phyloP scores from a whole-genome alignment of 345 rosid species.

The Iberis pinnata region DNA sequence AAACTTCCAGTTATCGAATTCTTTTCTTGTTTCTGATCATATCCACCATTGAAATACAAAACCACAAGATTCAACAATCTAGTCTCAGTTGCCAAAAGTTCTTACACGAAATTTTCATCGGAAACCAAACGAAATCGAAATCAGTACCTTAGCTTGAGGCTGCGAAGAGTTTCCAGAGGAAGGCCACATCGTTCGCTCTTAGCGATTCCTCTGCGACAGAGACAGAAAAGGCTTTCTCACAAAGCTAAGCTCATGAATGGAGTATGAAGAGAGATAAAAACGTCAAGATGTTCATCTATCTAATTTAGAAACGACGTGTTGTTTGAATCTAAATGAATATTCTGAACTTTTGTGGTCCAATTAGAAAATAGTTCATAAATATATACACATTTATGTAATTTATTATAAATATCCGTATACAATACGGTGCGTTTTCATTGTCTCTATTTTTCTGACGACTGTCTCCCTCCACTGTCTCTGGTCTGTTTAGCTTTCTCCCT shows the following conservation, averaged over 20 bases:
- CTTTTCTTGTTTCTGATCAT: constrained; percentile 44
- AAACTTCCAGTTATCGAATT: constrained; percentile 58
- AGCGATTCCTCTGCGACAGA: constrained; percentile 9
- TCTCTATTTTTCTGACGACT: neutral
- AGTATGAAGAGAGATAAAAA: constrained; percentile 18
- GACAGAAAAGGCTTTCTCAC: too few relatives aligned
- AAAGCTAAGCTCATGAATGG: constrained; percentile 3
- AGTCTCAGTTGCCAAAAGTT: neutral
- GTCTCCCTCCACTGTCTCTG: neutral
- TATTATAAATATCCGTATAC: neutral
- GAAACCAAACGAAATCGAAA: neutral
- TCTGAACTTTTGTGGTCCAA: neutral
- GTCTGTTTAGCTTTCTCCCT: constrained; percentile 1
- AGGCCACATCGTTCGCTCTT: constrained; percentile 18
- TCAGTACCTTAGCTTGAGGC: constrained; percentile 24
- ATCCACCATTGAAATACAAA: constrained; percentile 16
- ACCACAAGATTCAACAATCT: neutral
- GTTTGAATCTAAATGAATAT: neutral
- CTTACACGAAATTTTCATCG: neutral
- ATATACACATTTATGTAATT: neutral
- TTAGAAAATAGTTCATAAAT: neutral
- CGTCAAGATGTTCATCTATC: neutral
- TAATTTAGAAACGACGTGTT: constrained; percentile 2
- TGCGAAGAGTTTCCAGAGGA: constrained; percentile 27
- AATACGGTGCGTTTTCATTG: constrained; percentile 9